Percentiles rank a stretch among this genome's conserved stretches.
Evolutionary conservation across 768 basidiomycete species (phyloP).

Genomic region (Gloeopeniophorella convolvens): DNA sequence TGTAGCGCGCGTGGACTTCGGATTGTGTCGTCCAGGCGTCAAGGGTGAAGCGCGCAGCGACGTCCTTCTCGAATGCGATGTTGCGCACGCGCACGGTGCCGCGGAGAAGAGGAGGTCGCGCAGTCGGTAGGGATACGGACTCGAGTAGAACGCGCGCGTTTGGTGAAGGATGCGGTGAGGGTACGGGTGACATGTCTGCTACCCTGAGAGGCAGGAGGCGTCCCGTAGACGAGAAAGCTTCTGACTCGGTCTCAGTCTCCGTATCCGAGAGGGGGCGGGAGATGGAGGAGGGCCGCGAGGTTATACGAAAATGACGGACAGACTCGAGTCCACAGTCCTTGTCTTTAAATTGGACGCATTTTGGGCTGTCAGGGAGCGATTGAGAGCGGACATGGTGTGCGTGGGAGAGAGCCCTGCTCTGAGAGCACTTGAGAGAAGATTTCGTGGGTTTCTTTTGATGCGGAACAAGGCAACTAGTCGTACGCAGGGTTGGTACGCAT

Average conservation of each 20-base stretch:
- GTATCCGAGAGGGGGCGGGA: background rate
- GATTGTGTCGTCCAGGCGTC: conserved; percentile 48
- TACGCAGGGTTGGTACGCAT: no score
- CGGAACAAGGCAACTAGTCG: no score
- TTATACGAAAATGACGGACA: background rate
- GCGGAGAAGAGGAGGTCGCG: conserved; percentile 23
- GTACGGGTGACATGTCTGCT: background rate
- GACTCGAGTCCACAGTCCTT: background rate
- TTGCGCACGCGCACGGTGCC: conserved; percentile 41
- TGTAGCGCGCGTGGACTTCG: conserved; percentile 29
- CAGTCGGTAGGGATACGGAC: background rate
- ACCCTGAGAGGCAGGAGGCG: background rate
- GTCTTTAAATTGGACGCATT: conserved; percentile 9
- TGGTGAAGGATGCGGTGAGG: background rate
- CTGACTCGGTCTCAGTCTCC: conserved; percentile 3
- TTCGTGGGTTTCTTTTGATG: conserved; percentile 1
- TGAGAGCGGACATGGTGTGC: background rate
- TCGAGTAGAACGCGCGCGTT: conserved; percentile 1
- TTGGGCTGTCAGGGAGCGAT: background rate
- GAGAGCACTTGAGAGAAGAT: background rate
- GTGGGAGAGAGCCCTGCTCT: background rate
- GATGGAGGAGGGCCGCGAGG: conserved; percentile 3
- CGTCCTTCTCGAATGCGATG: conserved; percentile 41
- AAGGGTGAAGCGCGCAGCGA: conserved; percentile 42
- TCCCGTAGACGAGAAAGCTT: background rate